phyloP scores from a whole-genome alignment of 148 eudicot genomes.

The Fallopia convolvulus region DNA sequence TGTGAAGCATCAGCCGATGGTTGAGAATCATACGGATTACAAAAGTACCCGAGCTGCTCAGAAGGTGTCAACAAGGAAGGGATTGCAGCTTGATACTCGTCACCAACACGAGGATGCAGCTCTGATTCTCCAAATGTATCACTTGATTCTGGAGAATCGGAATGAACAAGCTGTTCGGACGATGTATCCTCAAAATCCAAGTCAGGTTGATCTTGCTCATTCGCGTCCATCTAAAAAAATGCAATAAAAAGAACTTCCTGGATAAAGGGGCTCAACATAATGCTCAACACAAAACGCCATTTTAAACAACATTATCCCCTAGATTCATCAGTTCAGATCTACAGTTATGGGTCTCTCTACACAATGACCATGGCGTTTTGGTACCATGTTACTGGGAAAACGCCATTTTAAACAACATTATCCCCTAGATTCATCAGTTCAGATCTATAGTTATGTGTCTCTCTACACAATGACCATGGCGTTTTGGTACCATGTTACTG shows the following conservation, averaged over 20 bases:
- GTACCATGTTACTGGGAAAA: neutral
- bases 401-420: neutral
- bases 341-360: neutral
- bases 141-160: slow-evolving; percentile 13
- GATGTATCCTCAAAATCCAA: slow-evolving; percentile 20
- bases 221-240: slow-evolving; percentile 32
- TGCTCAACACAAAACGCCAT: neutral
- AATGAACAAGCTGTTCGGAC: slow-evolving; percentile 17
- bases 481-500: neutral
- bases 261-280: neutral
- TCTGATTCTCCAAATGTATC: slow-evolving; percentile 27
- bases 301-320: neutral
- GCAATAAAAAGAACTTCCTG: slow-evolving; percentile 1
- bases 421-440: neutral
- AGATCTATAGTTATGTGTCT: neutral
- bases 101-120: slow-evolving; percentile 40
- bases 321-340: neutral
- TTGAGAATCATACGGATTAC: slow-evolving; percentile 19
- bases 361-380: neutral
- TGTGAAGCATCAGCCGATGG: slow-evolving; percentile 1
- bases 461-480: neutral
- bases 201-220: slow-evolving; percentile 22
- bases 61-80: slow-evolving; percentile 25
- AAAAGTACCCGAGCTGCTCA: slow-evolving; percentile 13
- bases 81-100: slow-evolving; percentile 43